These are phyloP conservation scores for Penicillium psychrosexuale DNA, from an alignment of 2,329 filamentous ascomycete genomes.

Conservation along the genomic window DNA sequence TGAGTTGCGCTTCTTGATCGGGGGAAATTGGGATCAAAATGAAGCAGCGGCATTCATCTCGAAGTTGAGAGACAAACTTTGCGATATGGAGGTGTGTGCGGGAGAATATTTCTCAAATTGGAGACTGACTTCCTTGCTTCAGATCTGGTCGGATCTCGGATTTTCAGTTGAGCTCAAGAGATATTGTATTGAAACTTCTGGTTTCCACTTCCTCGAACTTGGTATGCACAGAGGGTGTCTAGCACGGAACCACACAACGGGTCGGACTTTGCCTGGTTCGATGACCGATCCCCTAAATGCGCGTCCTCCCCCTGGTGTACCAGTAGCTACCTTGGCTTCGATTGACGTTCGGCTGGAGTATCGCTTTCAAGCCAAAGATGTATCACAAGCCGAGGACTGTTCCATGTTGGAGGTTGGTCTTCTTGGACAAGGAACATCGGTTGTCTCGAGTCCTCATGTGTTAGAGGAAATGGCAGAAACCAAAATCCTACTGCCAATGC, in stretches of 20 bases:
- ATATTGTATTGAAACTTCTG: background rate
- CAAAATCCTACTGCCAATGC: background rate
- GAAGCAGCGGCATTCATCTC: conserved; percentile 10
- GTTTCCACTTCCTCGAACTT: conserved; percentile 19
- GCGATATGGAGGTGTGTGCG: conserved; percentile 23
- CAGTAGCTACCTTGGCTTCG: conserved; percentile 17
- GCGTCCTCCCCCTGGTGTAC: conserved; percentile 16
- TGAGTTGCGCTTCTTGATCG: conserved; percentile 26
- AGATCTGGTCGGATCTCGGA: conserved; percentile 36
- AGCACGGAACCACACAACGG: background rate
- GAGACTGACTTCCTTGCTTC: background rate
- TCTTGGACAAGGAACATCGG: background rate
- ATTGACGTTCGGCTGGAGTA: conserved; percentile 24
- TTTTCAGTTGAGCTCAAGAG: conserved; percentile 24
- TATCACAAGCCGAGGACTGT: background rate
- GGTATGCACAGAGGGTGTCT: conserved; percentile 17
- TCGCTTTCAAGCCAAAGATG: background rate
- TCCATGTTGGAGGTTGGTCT: background rate
- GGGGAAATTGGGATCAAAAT: conserved; percentile 3
- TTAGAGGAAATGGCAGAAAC: background rate
- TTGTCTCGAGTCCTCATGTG: no score
- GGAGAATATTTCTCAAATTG: background rate
- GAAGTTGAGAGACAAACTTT: conserved; percentile 22
- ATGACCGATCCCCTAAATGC: conserved; percentile 16
- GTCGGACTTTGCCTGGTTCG: conserved; percentile 15